Conservation (phyloP, 129 eudicot genomes). For the Centella asiatica region DNA sequence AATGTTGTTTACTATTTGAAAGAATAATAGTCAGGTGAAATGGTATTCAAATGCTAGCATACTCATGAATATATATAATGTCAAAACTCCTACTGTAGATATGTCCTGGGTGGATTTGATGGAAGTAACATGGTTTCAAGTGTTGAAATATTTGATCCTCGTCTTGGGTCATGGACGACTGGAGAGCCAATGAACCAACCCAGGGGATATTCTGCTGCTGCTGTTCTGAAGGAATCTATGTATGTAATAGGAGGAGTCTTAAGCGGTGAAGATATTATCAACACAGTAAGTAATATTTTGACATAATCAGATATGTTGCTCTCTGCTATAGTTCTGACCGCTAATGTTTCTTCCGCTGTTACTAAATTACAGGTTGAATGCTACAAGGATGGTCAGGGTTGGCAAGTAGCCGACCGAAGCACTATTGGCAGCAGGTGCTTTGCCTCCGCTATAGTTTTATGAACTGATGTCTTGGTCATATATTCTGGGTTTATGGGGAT, state of each 20-base stretch:
- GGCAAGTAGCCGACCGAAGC: slow-evolving; percentile 40
- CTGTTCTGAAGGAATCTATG: slow-evolving; percentile 37
- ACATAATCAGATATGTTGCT: neutral
- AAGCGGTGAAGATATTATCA: slow-evolving; percentile 29
- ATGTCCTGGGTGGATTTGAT: slow-evolving; percentile 71
- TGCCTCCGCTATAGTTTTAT: slow-evolving; percentile 48
- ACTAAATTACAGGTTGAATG: slow-evolving; percentile 51
- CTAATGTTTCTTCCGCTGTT: neutral
- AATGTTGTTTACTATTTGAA: neutral
- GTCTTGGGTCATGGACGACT: slow-evolving; percentile 50
- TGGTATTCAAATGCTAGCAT: neutral
- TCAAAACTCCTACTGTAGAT: slow-evolving; percentile 25
- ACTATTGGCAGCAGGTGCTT: slow-evolving; percentile 52
- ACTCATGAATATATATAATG: neutral
- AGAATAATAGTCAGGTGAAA: neutral
- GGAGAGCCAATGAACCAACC: slow-evolving; percentile 59
- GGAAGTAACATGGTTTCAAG: slow-evolving; percentile 46
- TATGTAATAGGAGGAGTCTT: slow-evolving; percentile 62
- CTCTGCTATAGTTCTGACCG: neutral
- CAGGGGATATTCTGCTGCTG: slow-evolving; percentile 60
- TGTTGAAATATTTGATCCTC: slow-evolving; percentile 70
- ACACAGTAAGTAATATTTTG: slow-evolving; percentile 31
- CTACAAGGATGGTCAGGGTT: slow-evolving; percentile 65
- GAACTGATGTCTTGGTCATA: slow-evolving; percentile 5
- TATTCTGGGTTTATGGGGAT: neutral